Base-by-base conservation (phyloP, 2,329 filamentous ascomycete genomes). In the Metarhizium humberi region DNA sequence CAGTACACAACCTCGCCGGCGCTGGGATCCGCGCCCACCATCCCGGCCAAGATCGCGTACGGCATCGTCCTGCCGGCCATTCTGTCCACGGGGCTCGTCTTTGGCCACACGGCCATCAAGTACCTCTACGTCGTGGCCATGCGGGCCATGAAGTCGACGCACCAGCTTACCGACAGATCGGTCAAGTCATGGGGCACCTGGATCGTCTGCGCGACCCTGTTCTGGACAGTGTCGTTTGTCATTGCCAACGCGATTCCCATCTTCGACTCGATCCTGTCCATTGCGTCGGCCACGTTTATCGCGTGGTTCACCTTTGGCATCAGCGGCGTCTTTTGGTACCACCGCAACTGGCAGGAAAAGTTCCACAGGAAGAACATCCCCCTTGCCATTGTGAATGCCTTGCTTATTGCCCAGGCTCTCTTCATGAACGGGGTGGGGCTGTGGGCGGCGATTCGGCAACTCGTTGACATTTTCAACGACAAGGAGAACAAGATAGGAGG, bases 271-370 rank as follows among this genome's bases (percentile, higher is more conserved):
- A 71, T 71, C 60, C 55, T 71, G 43, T 64, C 66, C 34, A 69
- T 71, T 46, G 65, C 69, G 29, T 69, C 66, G 4, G 69, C 69
- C 14, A 69, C 67, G 32, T 67, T 68, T 57, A 66, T 70, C 51
- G 67, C 68, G 0, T 71, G 69, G 69, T 70, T 69, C 59, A 70
- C 69, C 32, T 71, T 71, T 60, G 68, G 69, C 53, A 63, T 71
- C 62, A 65, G 63, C 52, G 67, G 60, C 57, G 59, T 71, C 47
- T 68, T 69, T 56, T 71, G 68, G 69, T 66, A 70, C 61, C 66
- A 68, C 60, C 63, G 69, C 56, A 70, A 71, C 64, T 68, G 67
- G 67, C 59, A 65, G 50, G 56, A 63, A 46, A 62, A 64, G 30
- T 54, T 54, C 18, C 32, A 30, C 25, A 43, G 36, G 20, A 50